A percentile compares a stretch with the other conserved stretches of the same genome.
Evolutionary conservation across 805 yeast species (phyloP).

Genomic region (Pichia kluyveri): DNA sequence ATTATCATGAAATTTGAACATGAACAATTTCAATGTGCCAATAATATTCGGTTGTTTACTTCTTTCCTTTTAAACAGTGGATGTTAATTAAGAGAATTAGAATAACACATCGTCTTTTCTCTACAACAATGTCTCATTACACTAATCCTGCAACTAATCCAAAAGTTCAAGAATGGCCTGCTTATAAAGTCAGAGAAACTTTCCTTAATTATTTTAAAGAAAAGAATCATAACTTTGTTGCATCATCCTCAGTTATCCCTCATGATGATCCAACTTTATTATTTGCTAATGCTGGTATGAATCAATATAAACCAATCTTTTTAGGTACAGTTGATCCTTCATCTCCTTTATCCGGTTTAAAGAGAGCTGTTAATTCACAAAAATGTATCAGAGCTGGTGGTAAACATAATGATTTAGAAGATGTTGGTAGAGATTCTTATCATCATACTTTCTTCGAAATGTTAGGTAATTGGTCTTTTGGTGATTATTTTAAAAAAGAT

Average conservation of each 20-base stretch:
- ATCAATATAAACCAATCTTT: slow-evolving; percentile 96
- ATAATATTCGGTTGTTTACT: too few relatives aligned
- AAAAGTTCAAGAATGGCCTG: slow-evolving; percentile 34
- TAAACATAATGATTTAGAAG: slow-evolving; percentile 95
- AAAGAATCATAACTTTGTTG: slow-evolving; percentile 68
- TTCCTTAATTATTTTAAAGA: slow-evolving; percentile 74
- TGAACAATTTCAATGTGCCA: too few relatives aligned
- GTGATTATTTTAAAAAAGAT: slow-evolving; percentile 95
- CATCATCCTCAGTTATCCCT: slow-evolving; percentile 92
- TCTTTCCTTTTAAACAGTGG: background rate
- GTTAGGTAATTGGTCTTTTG: slow-evolving; percentile 99
- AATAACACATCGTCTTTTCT: background rate
- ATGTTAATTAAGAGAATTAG: background rate
- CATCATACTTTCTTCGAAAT: slow-evolving; percentile 98
- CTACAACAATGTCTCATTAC: slow-evolving; percentile 4
- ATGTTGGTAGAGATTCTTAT: slow-evolving; percentile 95
- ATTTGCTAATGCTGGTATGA: slow-evolving; percentile 99
- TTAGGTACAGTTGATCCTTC: slow-evolving; percentile 96
- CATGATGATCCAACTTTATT: slow-evolving; percentile 95
- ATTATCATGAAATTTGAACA: too few relatives aligned
- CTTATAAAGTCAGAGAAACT: slow-evolving; percentile 57
- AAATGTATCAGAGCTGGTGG: slow-evolving; percentile 99
- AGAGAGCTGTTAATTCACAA: slow-evolving; percentile 91
- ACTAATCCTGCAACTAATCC: slow-evolving; percentile 8
- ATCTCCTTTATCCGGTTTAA: slow-evolving; percentile 73